These are phyloP conservation scores for Globisporangium echinulatum DNA, from an alignment of 352 stramenopile genomes.

Conservation along the genomic window DNA sequence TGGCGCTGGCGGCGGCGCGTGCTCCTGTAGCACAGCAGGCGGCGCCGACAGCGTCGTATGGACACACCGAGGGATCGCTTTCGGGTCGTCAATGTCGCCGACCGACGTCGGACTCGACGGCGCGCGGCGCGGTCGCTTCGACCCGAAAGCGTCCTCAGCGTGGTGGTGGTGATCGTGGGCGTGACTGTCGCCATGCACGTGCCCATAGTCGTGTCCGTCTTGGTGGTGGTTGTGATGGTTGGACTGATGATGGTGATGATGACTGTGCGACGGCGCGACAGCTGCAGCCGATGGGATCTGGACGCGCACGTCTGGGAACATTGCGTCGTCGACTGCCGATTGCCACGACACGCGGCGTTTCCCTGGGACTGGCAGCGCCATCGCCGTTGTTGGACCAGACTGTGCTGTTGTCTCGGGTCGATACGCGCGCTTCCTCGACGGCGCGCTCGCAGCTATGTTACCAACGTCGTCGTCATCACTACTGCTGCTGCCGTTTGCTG, in stretches of 20 bases:
- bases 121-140: slow-evolving; percentile 30
- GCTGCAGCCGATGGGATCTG: slow-evolving; percentile 5
- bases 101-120: slow-evolving; percentile 41
- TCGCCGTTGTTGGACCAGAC: not conserved
- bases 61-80: slow-evolving; percentile 11
- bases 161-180: slow-evolving; percentile 9
- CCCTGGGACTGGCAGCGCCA: not conserved
- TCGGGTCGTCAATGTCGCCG: slow-evolving; percentile 25
- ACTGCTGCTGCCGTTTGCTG: not conserved
- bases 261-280: not conserved
- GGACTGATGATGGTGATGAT: not conserved
- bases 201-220: not conserved
- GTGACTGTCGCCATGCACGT: slow-evolving; percentile 9
- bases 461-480: not conserved
- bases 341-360: not conserved
- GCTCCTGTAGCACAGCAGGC: slow-evolving; percentile 3
- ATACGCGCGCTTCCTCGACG: slow-evolving; percentile 1
- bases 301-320: slow-evolving; percentile 4
- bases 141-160: not conserved
- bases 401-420: not conserved
- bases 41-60: slow-evolving; percentile 11
- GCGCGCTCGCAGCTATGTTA: not conserved
- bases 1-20: too few relatives aligned
- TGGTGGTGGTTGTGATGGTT: not conserved
- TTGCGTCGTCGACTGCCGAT: not conserved